Evolutionary conservation across 177 flowering plant species (phyloP).

Genomic region (Telopea speciosissima): DNA sequence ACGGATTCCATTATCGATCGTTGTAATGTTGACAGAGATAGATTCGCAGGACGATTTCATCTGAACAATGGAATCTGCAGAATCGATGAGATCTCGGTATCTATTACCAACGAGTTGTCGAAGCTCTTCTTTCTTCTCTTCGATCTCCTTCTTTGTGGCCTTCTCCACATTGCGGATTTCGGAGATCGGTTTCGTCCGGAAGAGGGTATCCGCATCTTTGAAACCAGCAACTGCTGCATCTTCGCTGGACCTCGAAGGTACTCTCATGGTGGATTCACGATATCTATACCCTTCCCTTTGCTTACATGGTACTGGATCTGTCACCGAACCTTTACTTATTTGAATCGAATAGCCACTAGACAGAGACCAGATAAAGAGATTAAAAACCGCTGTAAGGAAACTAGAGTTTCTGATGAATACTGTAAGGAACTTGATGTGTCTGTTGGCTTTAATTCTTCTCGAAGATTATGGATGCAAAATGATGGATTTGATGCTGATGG

Average conservation of each 20-base stretch:
- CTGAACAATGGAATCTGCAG: conserved; percentile 80
- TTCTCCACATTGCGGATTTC: conserved; percentile 77
- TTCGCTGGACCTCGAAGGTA: conserved; percentile 7
- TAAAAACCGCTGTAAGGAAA: no score
- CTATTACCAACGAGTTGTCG: conserved; percentile 86
- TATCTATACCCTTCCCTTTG: no score
- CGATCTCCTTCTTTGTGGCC: conserved; percentile 57
- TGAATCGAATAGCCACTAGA: no score
- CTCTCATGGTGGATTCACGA: conserved; percentile 6
- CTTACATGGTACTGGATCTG: no score
- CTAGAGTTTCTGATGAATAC: neutral
- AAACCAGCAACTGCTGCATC: neutral
- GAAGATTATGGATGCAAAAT: conserved; percentile 2
- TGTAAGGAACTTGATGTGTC: no score
- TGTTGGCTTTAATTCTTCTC: conserved; percentile 16
- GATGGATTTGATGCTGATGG: conserved; percentile 13
- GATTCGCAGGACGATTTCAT: conserved; percentile 73
- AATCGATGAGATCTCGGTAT: conserved; percentile 86
- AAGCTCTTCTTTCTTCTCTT: conserved; percentile 80
- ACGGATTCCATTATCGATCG: conserved; percentile 38
- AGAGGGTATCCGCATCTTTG: conserved; percentile 57
- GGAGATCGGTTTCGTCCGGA: conserved; percentile 70
- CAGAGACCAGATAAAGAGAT: no score
- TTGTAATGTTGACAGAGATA: conserved; percentile 53
- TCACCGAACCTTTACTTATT: no score